Evolutionary conservation across 2,329 filamentous ascomycete genomes (phyloP).

Genomic region (Stagonosporopsis chrysanthemi): DNA sequence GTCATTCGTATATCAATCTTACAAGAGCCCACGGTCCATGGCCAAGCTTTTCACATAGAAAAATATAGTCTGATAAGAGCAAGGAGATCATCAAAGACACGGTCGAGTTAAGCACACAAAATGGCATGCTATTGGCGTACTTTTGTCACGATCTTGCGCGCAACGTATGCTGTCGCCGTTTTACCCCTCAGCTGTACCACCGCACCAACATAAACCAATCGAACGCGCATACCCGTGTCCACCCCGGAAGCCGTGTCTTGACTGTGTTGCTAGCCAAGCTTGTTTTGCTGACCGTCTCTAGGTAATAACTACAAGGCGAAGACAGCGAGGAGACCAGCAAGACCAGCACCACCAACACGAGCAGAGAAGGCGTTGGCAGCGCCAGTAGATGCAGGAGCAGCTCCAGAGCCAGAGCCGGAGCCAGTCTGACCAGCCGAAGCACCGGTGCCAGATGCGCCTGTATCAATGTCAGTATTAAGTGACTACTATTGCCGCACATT

Average conservation of each 20-base stretch:
- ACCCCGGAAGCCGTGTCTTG: slow-evolving; percentile 19
- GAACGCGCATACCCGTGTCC: slow-evolving; percentile 10
- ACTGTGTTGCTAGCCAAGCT: neutral
- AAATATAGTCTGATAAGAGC: neutral
- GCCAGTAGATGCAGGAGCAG: slow-evolving; percentile 33
- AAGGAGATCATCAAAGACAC: neutral
- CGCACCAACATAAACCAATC: neutral
- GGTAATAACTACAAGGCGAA: slow-evolving; percentile 46
- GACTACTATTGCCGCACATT: neutral
- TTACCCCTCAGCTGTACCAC: slow-evolving; percentile 17
- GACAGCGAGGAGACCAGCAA: slow-evolving; percentile 48
- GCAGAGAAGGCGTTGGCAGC: slow-evolving; percentile 42
- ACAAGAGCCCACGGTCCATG: neutral
- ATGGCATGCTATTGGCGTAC: neutral
- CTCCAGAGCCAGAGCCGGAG: slow-evolving; percentile 18
- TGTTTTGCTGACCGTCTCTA: neutral
- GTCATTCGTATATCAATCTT: neutral
- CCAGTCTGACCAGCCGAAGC: slow-evolving; percentile 28
- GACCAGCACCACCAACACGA: slow-evolving; percentile 44
- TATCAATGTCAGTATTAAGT: neutral
- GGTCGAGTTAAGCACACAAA: slow-evolving; percentile 1
- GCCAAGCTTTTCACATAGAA: neutral
- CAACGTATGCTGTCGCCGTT: slow-evolving; percentile 2
- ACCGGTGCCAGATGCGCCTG: slow-evolving; percentile 17
- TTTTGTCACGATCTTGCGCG: neutral